Evolutionary conservation across 176 grass and related monocot genomes (phyloP), one percentile per base, ranked within the genome.

Genomic region (bread wheat (Triticum aestivum)): DNA sequence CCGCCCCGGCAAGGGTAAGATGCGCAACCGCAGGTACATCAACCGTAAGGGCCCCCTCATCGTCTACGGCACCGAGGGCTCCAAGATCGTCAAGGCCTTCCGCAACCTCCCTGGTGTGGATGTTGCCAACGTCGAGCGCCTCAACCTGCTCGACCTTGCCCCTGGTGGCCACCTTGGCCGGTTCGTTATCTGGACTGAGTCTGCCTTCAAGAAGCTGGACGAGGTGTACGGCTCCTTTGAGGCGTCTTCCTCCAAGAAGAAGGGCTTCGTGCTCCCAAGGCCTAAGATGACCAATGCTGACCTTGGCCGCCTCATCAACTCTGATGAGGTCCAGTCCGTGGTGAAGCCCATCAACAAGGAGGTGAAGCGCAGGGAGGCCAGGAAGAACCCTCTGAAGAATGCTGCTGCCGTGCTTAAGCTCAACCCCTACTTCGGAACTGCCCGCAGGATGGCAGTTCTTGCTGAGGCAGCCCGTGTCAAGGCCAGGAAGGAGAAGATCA

Each of bases 161-260:
- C 93, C 95, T 10, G 93, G 95, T 86, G 95, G 93, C 34, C 93
- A 98, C 79, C 75, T 98, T 61, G 95, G 95, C 6, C 75, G 93
- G 12, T 98, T 98, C 14, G 90, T 98, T 21, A 93, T 98, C 80
- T 98, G 95, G 95, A 98, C 95, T 10, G 92, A 95, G 86, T 89
- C 67, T 0, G 95, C 95, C 0, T 95, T 98, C 70, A 94, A 98
- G 83, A 98, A 98, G 91, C 80, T 98, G 1, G 93, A 98, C 0
- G 87, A 88, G 45, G 88, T 95, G 5, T 98, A 89, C 5, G 91
- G 95, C 8, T 87, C 91, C 68, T 87, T 98, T 1, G 91, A 98
- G 0, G 71, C 91, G 3, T 83, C 88, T 0, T 90, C 95, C 0
- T 67, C 63, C 5, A 98, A 92, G 91, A 98, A 98, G 83, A 98